Conservation (phyloP, 2,329 filamentous ascomycete genomes). For the Scortechinia acanthostroma region DNA sequence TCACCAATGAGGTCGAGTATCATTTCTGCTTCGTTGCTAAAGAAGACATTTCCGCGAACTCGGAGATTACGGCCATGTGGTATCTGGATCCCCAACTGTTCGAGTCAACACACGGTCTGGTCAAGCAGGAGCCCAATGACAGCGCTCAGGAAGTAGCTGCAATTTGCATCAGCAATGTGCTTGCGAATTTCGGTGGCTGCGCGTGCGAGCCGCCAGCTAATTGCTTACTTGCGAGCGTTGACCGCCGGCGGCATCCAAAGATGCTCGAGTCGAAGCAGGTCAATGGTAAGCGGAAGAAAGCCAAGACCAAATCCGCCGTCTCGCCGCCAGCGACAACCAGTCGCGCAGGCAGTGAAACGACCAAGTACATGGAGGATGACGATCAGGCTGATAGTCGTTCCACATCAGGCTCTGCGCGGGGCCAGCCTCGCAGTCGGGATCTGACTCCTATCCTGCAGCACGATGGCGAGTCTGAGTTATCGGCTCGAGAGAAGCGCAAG, state of each 20-base stretch:
- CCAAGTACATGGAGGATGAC: conserved; percentile 41
- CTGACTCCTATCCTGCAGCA: conserved; percentile 46
- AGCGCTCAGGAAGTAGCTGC: conserved; percentile 27
- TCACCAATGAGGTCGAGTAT: conserved; percentile 48
- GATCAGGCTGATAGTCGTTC: conserved; percentile 47
- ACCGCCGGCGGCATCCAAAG: conserved; percentile 27
- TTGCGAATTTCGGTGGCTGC: conserved; percentile 37
- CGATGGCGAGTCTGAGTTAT: conserved; percentile 40
- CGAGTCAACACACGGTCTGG: conserved; percentile 23
- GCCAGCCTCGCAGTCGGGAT: conserved; percentile 49
- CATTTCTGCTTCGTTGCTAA: conserved; percentile 59
- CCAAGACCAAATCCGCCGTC: conserved; percentile 31
- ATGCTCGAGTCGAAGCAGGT: conserved; percentile 24
- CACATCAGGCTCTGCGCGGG: conserved; percentile 43
- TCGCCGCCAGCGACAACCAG: conserved; percentile 50
- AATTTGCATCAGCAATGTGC: conserved; percentile 34
- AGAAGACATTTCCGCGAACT: conserved; percentile 35
- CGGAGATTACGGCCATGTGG: conserved; percentile 39
- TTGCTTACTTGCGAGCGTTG: conserved; percentile 29
- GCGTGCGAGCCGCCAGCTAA: conserved; percentile 26
- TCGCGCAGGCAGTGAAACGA: conserved; percentile 49
- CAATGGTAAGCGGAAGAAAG: conserved; percentile 35
- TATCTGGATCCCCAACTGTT: conserved; percentile 30
- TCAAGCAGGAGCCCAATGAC: conserved; percentile 27
- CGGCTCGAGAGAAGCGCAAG: conserved; percentile 54